Evolutionary conservation across 1,284 basidiomycete species (phyloP).

Genomic region (Trichosporon ovoides): DNA sequence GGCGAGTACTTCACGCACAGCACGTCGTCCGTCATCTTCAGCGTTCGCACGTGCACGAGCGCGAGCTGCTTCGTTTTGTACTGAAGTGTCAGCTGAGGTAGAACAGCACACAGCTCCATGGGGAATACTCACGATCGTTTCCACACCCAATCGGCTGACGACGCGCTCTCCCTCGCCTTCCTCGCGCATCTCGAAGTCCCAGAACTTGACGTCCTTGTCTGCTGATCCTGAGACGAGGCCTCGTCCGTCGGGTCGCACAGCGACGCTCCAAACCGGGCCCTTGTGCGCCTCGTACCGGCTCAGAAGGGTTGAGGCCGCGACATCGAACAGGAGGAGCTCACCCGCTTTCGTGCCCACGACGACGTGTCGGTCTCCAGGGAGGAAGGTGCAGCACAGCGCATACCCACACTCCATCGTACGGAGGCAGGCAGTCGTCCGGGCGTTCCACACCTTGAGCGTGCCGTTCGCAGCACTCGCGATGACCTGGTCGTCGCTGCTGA

Average conservation of each 20-base stretch:
- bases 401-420: slow-evolving; percentile 93
- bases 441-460: slow-evolving; percentile 93
- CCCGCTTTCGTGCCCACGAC: slow-evolving; percentile 93
- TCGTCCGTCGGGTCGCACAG: slow-evolving; percentile 72
- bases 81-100: slow-evolving; percentile 19
- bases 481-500: slow-evolving; percentile 87
- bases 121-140: slow-evolving; percentile 39
- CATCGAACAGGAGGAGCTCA: slow-evolving; percentile 72
- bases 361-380: slow-evolving; percentile 90
- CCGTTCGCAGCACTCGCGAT: slow-evolving; percentile 88
- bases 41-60: slow-evolving; percentile 76
- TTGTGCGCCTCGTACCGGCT: slow-evolving; percentile 82
- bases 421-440: slow-evolving; percentile 84
- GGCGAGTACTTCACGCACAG: slow-evolving; percentile 86
- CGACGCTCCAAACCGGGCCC: slow-evolving; percentile 83
- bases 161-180: slow-evolving; percentile 55
- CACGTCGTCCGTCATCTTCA: slow-evolving; percentile 98
- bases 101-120: too few relatives aligned
- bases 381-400: slow-evolving; percentile 85
- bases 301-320: slow-evolving; percentile 77
- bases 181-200: slow-evolving; percentile 75
- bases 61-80: slow-evolving; percentile 59
- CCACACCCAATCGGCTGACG: slow-evolving; percentile 44
- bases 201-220: slow-evolving; percentile 98
- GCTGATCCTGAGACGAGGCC: slow-evolving; percentile 85